These are phyloP conservation scores for Fusarium citri DNA, from an alignment of 2,329 filamentous ascomycete species.

Conservation along the genomic window DNA sequence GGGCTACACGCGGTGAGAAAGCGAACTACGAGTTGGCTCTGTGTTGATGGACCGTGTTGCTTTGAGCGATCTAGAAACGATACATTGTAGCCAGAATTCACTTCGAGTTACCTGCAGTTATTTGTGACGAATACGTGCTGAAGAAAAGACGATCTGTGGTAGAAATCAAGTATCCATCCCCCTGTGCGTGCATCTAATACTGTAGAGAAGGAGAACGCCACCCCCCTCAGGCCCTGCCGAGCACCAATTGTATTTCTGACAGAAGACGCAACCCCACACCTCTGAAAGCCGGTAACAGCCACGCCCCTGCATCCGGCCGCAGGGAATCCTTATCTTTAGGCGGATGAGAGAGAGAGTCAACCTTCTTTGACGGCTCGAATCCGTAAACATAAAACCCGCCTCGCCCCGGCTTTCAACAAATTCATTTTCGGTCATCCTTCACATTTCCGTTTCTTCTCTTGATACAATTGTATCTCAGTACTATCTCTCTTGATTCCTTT, in stretches of 20 bases:
- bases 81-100: not conserved
- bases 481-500: conserved; percentile 6
- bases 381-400: conserved; percentile 47
- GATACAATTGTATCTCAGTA: conserved; percentile 39
- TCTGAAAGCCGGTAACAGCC: conserved; percentile 42
- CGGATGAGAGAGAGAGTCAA: conserved; percentile 33
- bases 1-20: not conserved
- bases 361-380: conserved; percentile 36
- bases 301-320: conserved; percentile 47
- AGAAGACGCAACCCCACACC: conserved; percentile 24
- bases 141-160: conserved; percentile 8
- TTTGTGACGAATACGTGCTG: conserved; percentile 6
- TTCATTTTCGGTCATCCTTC: conserved; percentile 39
- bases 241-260: conserved; percentile 35
- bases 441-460: conserved; percentile 35
- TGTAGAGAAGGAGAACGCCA: conserved; percentile 8
- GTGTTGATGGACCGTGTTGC: not conserved
- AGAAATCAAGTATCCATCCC: conserved; percentile 29
- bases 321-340: conserved; percentile 45
- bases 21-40: not conserved
- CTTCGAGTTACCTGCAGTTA: not conserved
- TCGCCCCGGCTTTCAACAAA: conserved; percentile 36
- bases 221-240: conserved; percentile 25
- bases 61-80: not conserved
- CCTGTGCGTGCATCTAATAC: conserved; percentile 11